These are phyloP conservation scores for Colletotrichum somersetense DNA, from an alignment of 2,329 filamentous ascomycete species.

Conservation along the genomic window DNA sequence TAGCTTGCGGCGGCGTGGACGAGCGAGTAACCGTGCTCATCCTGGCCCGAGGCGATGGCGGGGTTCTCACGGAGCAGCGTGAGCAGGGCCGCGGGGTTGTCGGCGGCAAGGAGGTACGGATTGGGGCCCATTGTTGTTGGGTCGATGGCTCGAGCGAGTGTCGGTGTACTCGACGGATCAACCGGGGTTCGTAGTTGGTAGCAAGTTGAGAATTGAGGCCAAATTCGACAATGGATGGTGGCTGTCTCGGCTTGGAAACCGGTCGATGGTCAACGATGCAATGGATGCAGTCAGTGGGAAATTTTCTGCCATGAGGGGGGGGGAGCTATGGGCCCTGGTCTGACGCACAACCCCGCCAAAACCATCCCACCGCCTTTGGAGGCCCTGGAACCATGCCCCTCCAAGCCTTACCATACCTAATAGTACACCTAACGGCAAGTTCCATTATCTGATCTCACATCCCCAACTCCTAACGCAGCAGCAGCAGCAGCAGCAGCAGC, in stretches of 20 bases:
- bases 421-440: background rate
- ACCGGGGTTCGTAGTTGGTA: background rate
- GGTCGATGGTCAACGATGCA: background rate
- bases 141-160: background rate
- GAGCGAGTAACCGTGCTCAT: slow-evolving; percentile 93
- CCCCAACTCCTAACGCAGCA: background rate
- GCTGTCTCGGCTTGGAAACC: slow-evolving; percentile 2
- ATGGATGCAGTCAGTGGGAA: slow-evolving; percentile 22
- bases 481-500: slow-evolving; percentile 2
- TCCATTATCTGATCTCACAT: slow-evolving; percentile 18
- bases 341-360: slow-evolving; percentile 38
- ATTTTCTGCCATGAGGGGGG: slow-evolving; percentile 41
- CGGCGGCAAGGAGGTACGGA: slow-evolving; percentile 82
- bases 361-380: slow-evolving; percentile 24
- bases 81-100: slow-evolving; percentile 81
- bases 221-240: slow-evolving; percentile 6
- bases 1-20: slow-evolving; percentile 95
- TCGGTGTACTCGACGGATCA: background rate
- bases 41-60: slow-evolving; percentile 81
- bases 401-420: background rate
- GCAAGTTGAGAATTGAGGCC: slow-evolving; percentile 26
- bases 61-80: slow-evolving; percentile 80
- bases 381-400: slow-evolving; percentile 24
- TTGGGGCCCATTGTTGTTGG: slow-evolving; percentile 65
- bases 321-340: slow-evolving; percentile 31